Evolutionary conservation across 2,329 filamentous ascomycete genomes (phyloP), one percentile per base, ranked within the genome.

Genomic region (Diaporthe citrichinensis): DNA sequence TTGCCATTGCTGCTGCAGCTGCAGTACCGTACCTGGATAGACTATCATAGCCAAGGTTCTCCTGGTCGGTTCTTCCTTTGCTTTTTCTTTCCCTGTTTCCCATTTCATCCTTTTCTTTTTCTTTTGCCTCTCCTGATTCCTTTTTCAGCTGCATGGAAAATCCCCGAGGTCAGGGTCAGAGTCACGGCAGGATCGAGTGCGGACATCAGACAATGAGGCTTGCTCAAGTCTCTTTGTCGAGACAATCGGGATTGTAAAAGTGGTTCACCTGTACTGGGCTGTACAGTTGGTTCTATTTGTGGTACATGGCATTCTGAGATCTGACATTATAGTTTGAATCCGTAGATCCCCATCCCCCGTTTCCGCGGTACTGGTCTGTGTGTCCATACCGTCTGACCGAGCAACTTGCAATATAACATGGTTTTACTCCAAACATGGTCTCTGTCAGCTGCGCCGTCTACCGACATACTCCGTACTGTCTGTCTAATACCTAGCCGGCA

Each of bases 241-340:
- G 61, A 67, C 61, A 67, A 49, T 36, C 12, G 41, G 44, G 5
- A 36, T 67, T 55, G 49, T 55, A 34, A 62, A 17, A 28, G n/a
- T 44, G 39, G 25, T 28, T 46, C n/a, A 44, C 23, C 3, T 44
- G 25, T 23, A 3, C 39, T 67, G 23, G 28, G 28, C 46, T 69
- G 49, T 9, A 17, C 14, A 25, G 44, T 51, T 67, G 20, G 44
- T 49, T 53, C 65, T 53, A 68, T 68, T 53, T 39, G 44, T 39
- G 46, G 31, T 53, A 39, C 62, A 68, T 55, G 65, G 49, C 49
- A 55, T 69, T 69, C 65, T 69, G 65, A 69, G 65, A 69, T 69
- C 34, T 69, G 65, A 69, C 34, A 39, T 41, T 55, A 69, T 23
- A 41, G 65, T 69, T 55, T 14, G 65, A 55, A 23, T 4, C n/a